Evolutionary conservation across 2,329 filamentous ascomycete species (phyloP).

Genomic region (Colletotrichum lini): DNA sequence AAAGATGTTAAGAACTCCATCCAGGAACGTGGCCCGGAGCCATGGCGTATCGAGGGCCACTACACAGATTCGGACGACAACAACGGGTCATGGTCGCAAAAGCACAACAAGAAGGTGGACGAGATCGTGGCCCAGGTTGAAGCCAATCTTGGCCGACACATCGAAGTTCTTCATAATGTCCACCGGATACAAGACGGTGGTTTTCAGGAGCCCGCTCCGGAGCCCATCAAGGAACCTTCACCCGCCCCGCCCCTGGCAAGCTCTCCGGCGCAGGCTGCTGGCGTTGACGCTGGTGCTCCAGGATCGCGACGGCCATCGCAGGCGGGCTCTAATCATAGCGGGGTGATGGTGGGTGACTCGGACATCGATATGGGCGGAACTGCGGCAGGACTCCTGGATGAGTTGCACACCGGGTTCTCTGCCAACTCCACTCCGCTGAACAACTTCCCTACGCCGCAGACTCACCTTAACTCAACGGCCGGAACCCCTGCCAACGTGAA

Average conservation of each 20-base stretch:
- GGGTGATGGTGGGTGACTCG: slow-evolving; percentile 69
- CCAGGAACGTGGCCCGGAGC: slow-evolving; percentile 71
- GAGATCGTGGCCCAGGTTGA: slow-evolving; percentile 84
- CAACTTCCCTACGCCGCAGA: slow-evolving; percentile 73
- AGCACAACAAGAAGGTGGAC: slow-evolving; percentile 72
- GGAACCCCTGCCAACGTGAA: slow-evolving; percentile 69
- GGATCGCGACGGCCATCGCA: slow-evolving; percentile 68
- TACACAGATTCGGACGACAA: slow-evolving; percentile 61
- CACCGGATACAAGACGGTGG: slow-evolving; percentile 85
- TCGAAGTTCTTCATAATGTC: slow-evolving; percentile 75
- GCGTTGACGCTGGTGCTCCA: slow-evolving; percentile 44
- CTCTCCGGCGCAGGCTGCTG: slow-evolving; percentile 40
- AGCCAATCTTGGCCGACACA: slow-evolving; percentile 75
- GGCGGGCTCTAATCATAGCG: slow-evolving; percentile 69
- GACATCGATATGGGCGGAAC: slow-evolving; percentile 77
- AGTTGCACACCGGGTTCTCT: slow-evolving; percentile 76
- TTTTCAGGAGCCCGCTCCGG: slow-evolving; percentile 72
- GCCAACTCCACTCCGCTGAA: slow-evolving; percentile 73
- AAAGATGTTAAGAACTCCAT: slow-evolving; percentile 78
- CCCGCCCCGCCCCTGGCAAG: slow-evolving; percentile 43
- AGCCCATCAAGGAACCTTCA: slow-evolving; percentile 53
- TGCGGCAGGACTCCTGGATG: slow-evolving; percentile 75
- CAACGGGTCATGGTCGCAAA: slow-evolving; percentile 53
- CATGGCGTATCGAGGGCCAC: slow-evolving; percentile 75
- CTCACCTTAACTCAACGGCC: slow-evolving; percentile 68